A percentile compares a stretch with the other conserved stretches of the same genome.
Evolutionary conservation across 2,329 filamentous ascomycete genomes (phyloP).

Genomic region (Didymella keratinophila): DNA sequence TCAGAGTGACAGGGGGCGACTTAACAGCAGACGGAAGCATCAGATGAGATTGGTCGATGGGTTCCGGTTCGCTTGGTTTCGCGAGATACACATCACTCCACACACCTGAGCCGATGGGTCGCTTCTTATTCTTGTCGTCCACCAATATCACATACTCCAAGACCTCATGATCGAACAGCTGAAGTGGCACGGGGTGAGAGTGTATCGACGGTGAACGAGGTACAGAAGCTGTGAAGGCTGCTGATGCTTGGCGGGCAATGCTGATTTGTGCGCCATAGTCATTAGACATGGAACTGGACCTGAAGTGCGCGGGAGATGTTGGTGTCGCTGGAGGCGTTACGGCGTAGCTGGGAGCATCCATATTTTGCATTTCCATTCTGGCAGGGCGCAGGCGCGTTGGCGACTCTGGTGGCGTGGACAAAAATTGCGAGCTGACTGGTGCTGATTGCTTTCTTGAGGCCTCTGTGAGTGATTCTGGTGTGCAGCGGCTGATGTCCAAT

Average conservation of each 20-base stretch:
- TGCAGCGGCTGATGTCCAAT: slow-evolving; percentile 7
- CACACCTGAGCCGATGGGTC: slow-evolving; percentile 42
- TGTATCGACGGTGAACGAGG: slow-evolving; percentile 29
- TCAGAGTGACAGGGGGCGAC: slow-evolving; percentile 42
- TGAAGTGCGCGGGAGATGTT: slow-evolving; percentile 31
- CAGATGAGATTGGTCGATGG: slow-evolving; percentile 9
- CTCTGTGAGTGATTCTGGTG: background rate
- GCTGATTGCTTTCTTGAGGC: slow-evolving; percentile 2
- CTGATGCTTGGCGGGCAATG: slow-evolving; percentile 34
- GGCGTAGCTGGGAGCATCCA: slow-evolving; percentile 28
- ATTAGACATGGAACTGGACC: slow-evolving; percentile 29
- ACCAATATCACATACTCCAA: slow-evolving; percentile 40
- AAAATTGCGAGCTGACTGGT: slow-evolving; percentile 15
- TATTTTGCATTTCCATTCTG: slow-evolving; percentile 28
- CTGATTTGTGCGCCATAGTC: slow-evolving; percentile 28
- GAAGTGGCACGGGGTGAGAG: slow-evolving; percentile 34
- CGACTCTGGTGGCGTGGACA: slow-evolving; percentile 40
- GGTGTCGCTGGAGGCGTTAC: slow-evolving; percentile 44
- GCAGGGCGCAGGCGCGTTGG: slow-evolving; percentile 29
- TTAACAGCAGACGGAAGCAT: slow-evolving; percentile 22
- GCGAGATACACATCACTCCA: slow-evolving; percentile 51
- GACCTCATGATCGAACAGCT: slow-evolving; percentile 33
- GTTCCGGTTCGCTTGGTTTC: slow-evolving; percentile 30
- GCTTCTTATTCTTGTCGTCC: slow-evolving; percentile 36
- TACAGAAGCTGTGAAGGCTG: slow-evolving; percentile 23